Evolutionary conservation across 371 early-diverging fungal species (phyloP).

Genomic region (Mortierella sp.): DNA sequence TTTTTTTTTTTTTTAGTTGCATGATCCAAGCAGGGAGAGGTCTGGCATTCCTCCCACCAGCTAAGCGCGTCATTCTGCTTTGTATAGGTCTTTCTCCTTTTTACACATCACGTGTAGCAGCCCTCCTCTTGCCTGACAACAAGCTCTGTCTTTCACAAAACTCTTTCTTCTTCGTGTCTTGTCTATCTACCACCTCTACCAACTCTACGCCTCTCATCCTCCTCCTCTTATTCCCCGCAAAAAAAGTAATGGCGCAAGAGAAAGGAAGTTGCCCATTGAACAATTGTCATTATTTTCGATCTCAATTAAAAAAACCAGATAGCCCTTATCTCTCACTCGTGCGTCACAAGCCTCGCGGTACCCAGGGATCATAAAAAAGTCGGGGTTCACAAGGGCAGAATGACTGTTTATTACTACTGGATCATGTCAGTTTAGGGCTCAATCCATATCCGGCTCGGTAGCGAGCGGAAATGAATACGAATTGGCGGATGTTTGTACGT

Average conservation of each 20-base stretch:
- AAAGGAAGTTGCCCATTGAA: background rate
- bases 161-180: too few species aligned
- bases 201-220: too few species aligned
- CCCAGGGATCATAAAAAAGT: background rate
- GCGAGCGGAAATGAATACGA: background rate
- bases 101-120: too few species aligned
- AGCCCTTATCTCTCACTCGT: background rate
- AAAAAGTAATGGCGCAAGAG: background rate
- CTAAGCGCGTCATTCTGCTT: too few species aligned
- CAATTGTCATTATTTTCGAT: background rate
- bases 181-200: too few species aligned
- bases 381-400: background rate
- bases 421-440: background rate
- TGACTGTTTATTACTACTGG: background rate
- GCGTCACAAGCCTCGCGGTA: background rate
- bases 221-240: background rate
- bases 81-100: too few species aligned
- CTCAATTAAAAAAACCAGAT: background rate
- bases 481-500: background rate
- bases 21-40: too few species aligned
- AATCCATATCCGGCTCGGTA: conserved; percentile 1
- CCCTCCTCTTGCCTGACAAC: too few species aligned
- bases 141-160: too few species aligned
- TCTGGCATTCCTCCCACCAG: too few species aligned
- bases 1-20: too few species aligned